Base-by-base conservation (phyloP, 768 basidiomycete species). In the Agrocybe praecox region DNA sequence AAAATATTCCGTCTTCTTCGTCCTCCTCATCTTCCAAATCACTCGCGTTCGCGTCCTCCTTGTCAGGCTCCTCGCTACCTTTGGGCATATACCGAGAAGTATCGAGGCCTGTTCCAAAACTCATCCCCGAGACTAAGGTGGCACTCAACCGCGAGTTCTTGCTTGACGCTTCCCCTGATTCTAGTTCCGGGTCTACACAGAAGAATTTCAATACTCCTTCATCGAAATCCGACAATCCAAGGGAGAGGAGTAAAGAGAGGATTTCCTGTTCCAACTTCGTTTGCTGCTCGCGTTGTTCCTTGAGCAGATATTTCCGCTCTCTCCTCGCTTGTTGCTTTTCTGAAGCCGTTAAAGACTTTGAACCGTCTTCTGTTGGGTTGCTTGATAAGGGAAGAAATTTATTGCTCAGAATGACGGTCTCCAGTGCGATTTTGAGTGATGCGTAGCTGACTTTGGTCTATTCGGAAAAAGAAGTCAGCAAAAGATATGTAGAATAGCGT, bases 221-320 rank as follows among this genome's bases (percentile, higher is more conserved):
- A 17, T 75, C 74, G n/a, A 90, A 87, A 64, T 92, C 82, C 56
- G 84, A 79, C 22, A 91, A 69, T 0, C 89, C 79, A 42, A 95
- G 77, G 1, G 84, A 81, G 10, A 92, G 80, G 2, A 93, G 73
- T 58, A 87, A 83, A 5, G 90, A 90, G 9, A 91, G 69, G 0
- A 83, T 82, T 49, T 81, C 78, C 50, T 49, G 56, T 6, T 58
- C 52, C 45, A 62, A 48, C 15, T 23, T 33, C 10, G 21, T 23
- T n/a, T 40, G 36, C 14, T 14, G 12, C 12, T 12, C 14, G 3
- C 14, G 36, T n/a, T 14, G 36, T n/a, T 40, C 36, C n/a, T 40
- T 40, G 6, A 40, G n/a, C 36, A 14, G 12, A 5, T 15, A n/a
- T n/a, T n/a, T 40, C 5, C 36, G 36, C n/a, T 40, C 36, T 40